phyloP scores from a whole-genome alignment of 768 basidiomycete species.

The Tulasnella sp. region DNA sequence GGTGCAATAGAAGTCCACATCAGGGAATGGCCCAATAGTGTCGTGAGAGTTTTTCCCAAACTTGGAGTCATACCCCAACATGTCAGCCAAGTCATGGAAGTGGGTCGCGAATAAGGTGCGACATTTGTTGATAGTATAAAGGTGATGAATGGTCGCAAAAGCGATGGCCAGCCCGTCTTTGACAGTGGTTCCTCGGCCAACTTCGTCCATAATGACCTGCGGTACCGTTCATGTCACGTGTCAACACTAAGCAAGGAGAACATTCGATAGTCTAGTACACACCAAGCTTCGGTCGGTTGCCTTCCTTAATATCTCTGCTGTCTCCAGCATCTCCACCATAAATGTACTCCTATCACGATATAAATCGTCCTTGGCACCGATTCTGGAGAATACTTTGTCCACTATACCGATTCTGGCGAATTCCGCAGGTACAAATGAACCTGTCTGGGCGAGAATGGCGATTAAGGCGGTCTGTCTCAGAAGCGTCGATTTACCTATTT shows the following conservation, averaged over 20 bases:
- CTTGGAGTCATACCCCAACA: conserved; percentile 54
- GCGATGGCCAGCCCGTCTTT: conserved; percentile 90
- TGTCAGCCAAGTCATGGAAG: conserved; percentile 85
- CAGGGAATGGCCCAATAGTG: conserved; percentile 37
- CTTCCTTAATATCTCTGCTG: conserved; percentile 75
- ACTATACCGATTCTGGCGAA: conserved; percentile 71
- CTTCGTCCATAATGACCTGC: conserved; percentile 99
- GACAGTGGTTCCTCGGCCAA: conserved; percentile 91
- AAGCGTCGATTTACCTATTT: conserved; percentile 72
- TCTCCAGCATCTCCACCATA: conserved; percentile 97
- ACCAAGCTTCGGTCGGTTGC: conserved; percentile 81
- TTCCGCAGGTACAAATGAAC: conserved; percentile 89
- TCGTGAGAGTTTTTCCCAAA: conserved; percentile 27
- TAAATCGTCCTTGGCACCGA: conserved; percentile 91
- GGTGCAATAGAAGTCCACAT: conserved; percentile 80
- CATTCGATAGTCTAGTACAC: conserved; percentile 24
- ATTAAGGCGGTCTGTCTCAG: conserved; percentile 88
- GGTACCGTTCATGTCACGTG: conserved; percentile 4
- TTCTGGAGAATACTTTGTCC: conserved; percentile 85
- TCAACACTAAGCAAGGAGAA: not conserved
- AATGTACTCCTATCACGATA: conserved; percentile 92
- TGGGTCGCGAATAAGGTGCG: conserved; percentile 97
- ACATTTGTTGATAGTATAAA: conserved; percentile 58
- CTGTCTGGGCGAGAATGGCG: conserved; percentile 80
- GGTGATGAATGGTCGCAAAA: conserved; percentile 79